Percentiles rank a stretch among this genome's conserved stretches.
These are phyloP conservation scores for Phialophora tarda DNA, from an alignment of 2,329 filamentous ascomycete species.

Conservation along the genomic window DNA sequence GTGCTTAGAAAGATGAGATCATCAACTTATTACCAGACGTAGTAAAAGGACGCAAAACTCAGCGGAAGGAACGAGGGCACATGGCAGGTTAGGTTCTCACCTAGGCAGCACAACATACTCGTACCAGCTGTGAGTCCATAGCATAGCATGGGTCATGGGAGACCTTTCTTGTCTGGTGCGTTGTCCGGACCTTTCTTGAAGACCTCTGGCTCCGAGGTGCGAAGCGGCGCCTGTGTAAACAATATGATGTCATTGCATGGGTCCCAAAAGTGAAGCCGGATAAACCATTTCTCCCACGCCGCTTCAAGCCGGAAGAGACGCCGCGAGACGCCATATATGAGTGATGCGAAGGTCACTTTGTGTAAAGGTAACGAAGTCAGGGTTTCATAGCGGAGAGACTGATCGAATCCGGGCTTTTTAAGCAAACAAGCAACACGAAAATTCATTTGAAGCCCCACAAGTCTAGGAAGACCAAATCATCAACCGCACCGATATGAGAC, in stretches of 20 bases:
- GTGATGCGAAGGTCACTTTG: not conserved
- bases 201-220: too few species aligned
- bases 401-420: too few species aligned
- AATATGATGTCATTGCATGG: not conserved
- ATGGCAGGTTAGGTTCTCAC: not conserved
- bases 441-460: too few species aligned
- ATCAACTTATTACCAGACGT: slow-evolving; percentile 2
- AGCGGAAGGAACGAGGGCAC: not conserved
- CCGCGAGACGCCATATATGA: not conserved
- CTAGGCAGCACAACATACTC: not conserved
- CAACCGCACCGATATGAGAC: too few species aligned
- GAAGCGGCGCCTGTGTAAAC: not conserved
- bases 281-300: slow-evolving; percentile 1
- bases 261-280: not conserved
- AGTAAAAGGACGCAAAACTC: not conserved
- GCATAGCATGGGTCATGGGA: not conserved
- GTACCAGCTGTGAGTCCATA: not conserved
- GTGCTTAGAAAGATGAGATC: slow-evolving; percentile 13
- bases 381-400: not conserved
- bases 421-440: too few species aligned
- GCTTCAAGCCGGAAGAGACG: not conserved
- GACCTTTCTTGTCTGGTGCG: not conserved
- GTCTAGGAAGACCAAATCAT: too few species aligned
- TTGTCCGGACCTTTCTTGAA: not conserved
- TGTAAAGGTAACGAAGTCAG: not conserved